Evolutionary conservation across 75 land plant genomes (phyloP).

Genomic region (Chamaecyparis obtusa): DNA sequence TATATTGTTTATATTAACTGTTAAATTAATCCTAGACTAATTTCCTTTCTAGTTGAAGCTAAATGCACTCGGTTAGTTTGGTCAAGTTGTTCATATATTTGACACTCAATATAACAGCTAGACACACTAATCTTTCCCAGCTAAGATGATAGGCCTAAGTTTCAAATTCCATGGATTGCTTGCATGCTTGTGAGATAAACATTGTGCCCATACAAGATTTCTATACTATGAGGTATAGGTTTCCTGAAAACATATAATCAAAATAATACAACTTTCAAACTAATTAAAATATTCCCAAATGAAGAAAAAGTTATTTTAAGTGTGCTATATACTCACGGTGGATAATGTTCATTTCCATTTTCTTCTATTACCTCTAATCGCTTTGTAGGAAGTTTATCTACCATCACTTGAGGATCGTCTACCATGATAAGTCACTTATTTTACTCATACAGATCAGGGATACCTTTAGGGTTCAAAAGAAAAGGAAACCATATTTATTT

Average conservation of each 20-base stretch:
- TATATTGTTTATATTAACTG: not conserved
- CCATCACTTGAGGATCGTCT: conserved; percentile 17
- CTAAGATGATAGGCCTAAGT: not conserved
- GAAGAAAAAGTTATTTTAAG: not conserved
- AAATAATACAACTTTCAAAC: not conserved
- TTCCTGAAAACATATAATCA: not conserved
- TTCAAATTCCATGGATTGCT: not conserved
- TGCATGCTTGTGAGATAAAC: not conserved
- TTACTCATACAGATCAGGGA: not conserved
- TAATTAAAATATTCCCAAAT: not conserved
- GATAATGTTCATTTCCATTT: conserved; percentile 48
- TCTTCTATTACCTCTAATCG: conserved; percentile 76
- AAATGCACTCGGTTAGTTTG: not conserved
- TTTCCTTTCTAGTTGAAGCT: not conserved
- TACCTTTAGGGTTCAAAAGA: not conserved
- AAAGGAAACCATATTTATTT: not conserved
- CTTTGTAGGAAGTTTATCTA: conserved; percentile 90
- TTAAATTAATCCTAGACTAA: not conserved
- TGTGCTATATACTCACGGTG: conserved; percentile 34
- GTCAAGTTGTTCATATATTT: no score
- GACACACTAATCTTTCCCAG: not conserved
- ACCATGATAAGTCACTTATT: not conserved
- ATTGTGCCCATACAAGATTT: not conserved
- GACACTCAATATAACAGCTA: no score
- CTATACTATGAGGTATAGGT: no score